Base-by-base conservation (phyloP, 2,329 filamentous ascomycete genomes). In the Aspergillus udagawae region DNA sequence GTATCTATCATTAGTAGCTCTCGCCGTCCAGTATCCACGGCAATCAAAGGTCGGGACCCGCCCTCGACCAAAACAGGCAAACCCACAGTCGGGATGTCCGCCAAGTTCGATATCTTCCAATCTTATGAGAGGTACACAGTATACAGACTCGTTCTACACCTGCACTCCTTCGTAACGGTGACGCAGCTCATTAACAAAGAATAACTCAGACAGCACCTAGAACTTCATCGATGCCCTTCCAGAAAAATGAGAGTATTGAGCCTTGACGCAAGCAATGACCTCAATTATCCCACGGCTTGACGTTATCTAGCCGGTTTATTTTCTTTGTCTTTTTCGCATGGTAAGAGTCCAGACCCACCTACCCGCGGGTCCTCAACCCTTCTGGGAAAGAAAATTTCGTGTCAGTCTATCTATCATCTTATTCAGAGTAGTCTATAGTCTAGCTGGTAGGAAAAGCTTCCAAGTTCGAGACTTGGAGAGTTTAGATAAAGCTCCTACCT, bases 231-330 rank as follows among this genome's bases (percentile, higher is more conserved):
- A 55, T 44, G 21, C 5, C 14, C 2, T 14, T 25, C 25, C 25
- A 25, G 25, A 25, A 38, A n/a, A 38, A 17, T 17, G 6, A 17
- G 14, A 21, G 50, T 52, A 54, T 54, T 63, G 62, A 63, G 42
- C 49, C 55, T 53, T 64, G 62, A 63, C 61, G 59, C 60, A 63
- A 63, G 45, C 50, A 23, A 61, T 61, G 60, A 64, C 61, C 57
- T 63, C 60, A 64, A 17, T 35, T 35, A 35, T 14, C 29, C 32
- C 32, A 35, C 57, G 28, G 41, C 12, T 21, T 44, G 41, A 44
- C n/a, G 42, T 45, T 45, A 45, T 45, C 42, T 29, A 38, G 32
- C 32, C 32, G 32, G 32, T 27, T 49, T 28, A 27, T 25, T 49
- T 49, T 20, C n/a, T 49, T 49, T 49, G 9, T 28, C 47, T 14